Conservation (phyloP, 2,329 filamentous ascomycete genomes). For the Diaporthe caulivora region DNA sequence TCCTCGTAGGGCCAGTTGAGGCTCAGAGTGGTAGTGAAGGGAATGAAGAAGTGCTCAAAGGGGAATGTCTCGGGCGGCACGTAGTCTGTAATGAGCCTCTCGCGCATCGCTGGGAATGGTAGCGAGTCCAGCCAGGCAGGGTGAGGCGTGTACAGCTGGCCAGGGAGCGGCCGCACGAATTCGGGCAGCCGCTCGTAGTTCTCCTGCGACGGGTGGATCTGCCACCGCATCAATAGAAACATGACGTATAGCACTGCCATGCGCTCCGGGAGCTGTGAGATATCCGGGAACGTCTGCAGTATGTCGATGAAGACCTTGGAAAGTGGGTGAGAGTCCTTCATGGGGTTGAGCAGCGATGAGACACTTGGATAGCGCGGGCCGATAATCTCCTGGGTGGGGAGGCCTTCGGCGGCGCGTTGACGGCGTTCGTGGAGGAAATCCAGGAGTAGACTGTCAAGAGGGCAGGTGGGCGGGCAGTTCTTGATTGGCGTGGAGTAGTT, state of each 20-base stretch:
- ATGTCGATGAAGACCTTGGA: slow-evolving; percentile 91
- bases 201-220: slow-evolving; percentile 81
- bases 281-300: slow-evolving; percentile 83
- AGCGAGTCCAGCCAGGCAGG: slow-evolving; percentile 87
- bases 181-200: slow-evolving; percentile 83
- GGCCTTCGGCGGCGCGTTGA: slow-evolving; percentile 74
- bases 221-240: slow-evolving; percentile 90
- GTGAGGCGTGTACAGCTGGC: slow-evolving; percentile 76
- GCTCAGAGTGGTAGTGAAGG: slow-evolving; percentile 80
- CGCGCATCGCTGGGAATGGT: slow-evolving; percentile 83
- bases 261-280: slow-evolving; percentile 83
- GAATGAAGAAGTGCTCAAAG: slow-evolving; percentile 87
- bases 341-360: slow-evolving; percentile 80
- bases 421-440: slow-evolving; percentile 81
- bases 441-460: slow-evolving; percentile 82
- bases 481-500: slow-evolving; percentile 57
- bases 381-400: slow-evolving; percentile 73
- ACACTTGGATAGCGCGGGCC: slow-evolving; percentile 86
- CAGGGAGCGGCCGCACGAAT: slow-evolving; percentile 76
- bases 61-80: slow-evolving; percentile 61
- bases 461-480: slow-evolving; percentile 78
- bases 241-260: slow-evolving; percentile 86
- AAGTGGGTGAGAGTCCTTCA: slow-evolving; percentile 77
- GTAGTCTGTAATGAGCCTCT: slow-evolving; percentile 68
- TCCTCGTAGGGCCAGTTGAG: slow-evolving; percentile 89